Evolutionary conservation across 345 rosid species (phyloP).

Genomic region (Anacardium occidentale): DNA sequence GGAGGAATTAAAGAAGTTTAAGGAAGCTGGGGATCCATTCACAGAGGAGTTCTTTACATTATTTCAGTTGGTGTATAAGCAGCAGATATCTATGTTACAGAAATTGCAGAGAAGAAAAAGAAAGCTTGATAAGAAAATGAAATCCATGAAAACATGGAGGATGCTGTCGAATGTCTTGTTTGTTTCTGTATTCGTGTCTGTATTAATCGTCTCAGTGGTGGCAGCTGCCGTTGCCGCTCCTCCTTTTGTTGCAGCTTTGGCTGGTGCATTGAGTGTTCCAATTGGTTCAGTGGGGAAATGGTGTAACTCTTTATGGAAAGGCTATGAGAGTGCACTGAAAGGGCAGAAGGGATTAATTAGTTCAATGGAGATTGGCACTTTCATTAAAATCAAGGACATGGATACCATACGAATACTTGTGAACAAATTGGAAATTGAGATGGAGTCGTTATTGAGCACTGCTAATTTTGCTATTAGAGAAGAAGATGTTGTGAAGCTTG

Average conservation of each 20-base stretch:
- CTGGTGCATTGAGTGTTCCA: constrained; percentile 67
- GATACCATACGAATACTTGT: constrained; percentile 59
- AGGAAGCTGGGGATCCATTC: constrained; percentile 68
- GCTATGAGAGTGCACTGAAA: constrained; percentile 53
- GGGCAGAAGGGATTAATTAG: constrained; percentile 53
- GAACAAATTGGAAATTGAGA: constrained; percentile 47
- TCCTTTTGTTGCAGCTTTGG: constrained; percentile 62
- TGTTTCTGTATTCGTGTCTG: constrained; percentile 64
- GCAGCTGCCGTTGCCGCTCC: constrained; percentile 89
- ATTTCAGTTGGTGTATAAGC: constrained; percentile 47
- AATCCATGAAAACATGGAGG: constrained; percentile 65
- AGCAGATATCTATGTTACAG: constrained; percentile 53
- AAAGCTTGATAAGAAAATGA: constrained; percentile 66
- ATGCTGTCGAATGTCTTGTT: constrained; percentile 73
- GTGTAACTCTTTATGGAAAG: constrained; percentile 64
- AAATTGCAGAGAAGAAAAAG: constrained; percentile 47
- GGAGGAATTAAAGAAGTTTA: constrained; percentile 62
- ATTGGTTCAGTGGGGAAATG: constrained; percentile 75
- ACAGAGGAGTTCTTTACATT: constrained; percentile 54
- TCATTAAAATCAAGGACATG: constrained; percentile 61
- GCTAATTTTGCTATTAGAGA: constrained; percentile 53
- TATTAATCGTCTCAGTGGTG: constrained; percentile 75
- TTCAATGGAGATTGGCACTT: constrained; percentile 49
- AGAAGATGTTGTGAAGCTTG: constrained; percentile 57
- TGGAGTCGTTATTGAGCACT: constrained; percentile 51